A percentile compares a stretch with the other conserved stretches of the same genome.
Evolutionary conservation across 1,139 yeast genomes (phyloP).

Genomic region (Arxiozyma slooffiae): DNA sequence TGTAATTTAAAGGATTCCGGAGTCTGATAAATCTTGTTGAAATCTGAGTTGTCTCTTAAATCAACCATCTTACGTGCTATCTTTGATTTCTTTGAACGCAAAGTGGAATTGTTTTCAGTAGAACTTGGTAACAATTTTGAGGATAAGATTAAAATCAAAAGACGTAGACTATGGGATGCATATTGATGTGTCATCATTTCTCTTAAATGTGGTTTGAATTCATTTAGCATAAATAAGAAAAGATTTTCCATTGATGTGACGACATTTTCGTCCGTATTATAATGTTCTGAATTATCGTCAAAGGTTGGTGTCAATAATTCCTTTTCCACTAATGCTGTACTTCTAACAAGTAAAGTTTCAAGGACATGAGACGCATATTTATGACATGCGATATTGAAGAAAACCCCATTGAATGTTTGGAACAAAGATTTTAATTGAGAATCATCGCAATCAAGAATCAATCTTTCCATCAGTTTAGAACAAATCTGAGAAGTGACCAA

Average conservation of each 20-base stretch:
- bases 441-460: slow-evolving; percentile 58
- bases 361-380: slow-evolving; percentile 90
- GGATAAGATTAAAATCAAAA: slow-evolving; percentile 58
- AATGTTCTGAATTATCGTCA: slow-evolving; percentile 27
- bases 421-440: slow-evolving; percentile 57
- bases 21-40: slow-evolving; percentile 55
- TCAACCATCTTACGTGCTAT: slow-evolving; percentile 91
- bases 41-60: slow-evolving; percentile 66
- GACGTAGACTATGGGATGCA: slow-evolving; percentile 78
- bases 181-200: slow-evolving; percentile 65
- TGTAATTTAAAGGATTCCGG: slow-evolving; percentile 66
- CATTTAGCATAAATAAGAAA: slow-evolving; percentile 55
- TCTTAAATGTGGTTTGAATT: slow-evolving; percentile 49
- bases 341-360: slow-evolving; percentile 71
- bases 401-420: slow-evolving; percentile 59
- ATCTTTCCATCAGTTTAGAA: slow-evolving; percentile 82
- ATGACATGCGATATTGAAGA: slow-evolving; percentile 68
- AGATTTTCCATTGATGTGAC: slow-evolving; percentile 52
- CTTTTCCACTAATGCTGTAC: slow-evolving; percentile 68
- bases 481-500: slow-evolving; percentile 90
- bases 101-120: slow-evolving; percentile 57
- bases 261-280: slow-evolving; percentile 29
- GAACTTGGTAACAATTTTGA: slow-evolving; percentile 79
- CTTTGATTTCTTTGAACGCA: slow-evolving; percentile 78
- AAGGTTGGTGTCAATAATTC: slow-evolving; percentile 41